Conservation (phyloP, 2,329 filamentous ascomycete species). For the Aspergillus brunneoviolaceus region DNA sequence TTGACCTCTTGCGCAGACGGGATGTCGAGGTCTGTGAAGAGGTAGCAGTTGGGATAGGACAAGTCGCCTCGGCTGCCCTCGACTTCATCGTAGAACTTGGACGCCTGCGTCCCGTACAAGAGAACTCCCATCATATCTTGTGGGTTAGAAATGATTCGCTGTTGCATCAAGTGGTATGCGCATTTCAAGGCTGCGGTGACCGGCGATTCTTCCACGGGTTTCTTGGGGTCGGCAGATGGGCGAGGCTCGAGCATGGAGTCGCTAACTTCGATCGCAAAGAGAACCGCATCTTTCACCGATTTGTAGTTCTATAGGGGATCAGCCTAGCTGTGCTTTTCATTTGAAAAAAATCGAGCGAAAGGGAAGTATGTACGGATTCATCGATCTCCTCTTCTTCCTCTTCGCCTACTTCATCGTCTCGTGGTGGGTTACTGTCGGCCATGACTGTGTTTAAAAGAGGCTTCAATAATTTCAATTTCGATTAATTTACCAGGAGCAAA, state of each 20-base stretch:
- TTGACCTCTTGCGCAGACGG: constrained; percentile 87
- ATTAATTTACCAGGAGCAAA: too few species aligned
- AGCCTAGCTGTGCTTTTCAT: neutral
- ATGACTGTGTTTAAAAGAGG: constrained; percentile 22
- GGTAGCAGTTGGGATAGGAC: constrained; percentile 86
- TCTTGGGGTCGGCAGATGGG: constrained; percentile 65
- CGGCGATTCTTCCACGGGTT: constrained; percentile 74
- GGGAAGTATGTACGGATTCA: constrained; percentile 37
- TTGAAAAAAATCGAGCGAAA: neutral
- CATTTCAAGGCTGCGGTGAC: constrained; percentile 85
- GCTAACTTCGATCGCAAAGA: constrained; percentile 93
- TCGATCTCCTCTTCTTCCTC: constrained; percentile 51
- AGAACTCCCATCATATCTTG: constrained; percentile 97
- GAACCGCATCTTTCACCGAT: constrained; percentile 92
- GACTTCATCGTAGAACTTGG: constrained; percentile 71
- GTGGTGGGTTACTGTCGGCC: constrained; percentile 38
- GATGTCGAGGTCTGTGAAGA: constrained; percentile 83
- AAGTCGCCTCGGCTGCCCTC: constrained; percentile 57
- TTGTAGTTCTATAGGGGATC: constrained; percentile 70
- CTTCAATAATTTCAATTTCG: too few species aligned
- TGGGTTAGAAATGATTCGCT: constrained; percentile 94
- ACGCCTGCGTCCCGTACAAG: constrained; percentile 84
- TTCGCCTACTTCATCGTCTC: constrained; percentile 38
- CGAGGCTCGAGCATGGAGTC: constrained; percentile 76
- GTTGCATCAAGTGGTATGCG: constrained; percentile 93